These are phyloP conservation scores for Zizania latifolia DNA, from an alignment of 176 grass and related monocot species.

Conservation along the genomic window DNA sequence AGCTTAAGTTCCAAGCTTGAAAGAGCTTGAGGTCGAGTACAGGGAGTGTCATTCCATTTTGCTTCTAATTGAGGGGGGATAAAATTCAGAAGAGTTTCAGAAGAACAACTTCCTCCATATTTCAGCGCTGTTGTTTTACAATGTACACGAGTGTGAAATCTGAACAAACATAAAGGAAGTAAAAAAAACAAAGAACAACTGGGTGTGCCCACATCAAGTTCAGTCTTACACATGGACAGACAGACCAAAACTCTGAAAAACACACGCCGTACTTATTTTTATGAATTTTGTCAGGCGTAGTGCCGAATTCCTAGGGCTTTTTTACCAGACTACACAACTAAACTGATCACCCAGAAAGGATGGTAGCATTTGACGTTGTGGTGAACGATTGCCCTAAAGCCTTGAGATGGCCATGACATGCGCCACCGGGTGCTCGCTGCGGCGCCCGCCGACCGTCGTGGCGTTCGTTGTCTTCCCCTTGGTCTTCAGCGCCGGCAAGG, in stretches of 20 bases:
- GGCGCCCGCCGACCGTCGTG: constrained; percentile 11
- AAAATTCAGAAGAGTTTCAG: too few relatives aligned
- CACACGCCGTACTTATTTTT: constrained; percentile 33
- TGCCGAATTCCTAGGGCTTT: constrained; percentile 10
- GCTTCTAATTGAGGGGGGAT: too few relatives aligned
- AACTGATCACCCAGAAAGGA: background rate
- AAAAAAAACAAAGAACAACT: background rate
- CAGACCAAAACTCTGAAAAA: background rate
- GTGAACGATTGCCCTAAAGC: constrained; percentile 42
- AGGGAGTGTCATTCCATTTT: too few relatives aligned
- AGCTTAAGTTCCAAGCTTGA: too few relatives aligned
- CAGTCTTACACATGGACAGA: background rate
- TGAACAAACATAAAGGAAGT: background rate
- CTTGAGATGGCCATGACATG: constrained; percentile 49
- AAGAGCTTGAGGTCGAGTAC: too few relatives aligned
- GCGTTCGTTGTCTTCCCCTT: constrained; percentile 25
- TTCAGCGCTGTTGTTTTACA: constrained; percentile 15
- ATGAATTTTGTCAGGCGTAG: constrained; percentile 8
- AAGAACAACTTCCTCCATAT: background rate
- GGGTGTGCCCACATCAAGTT: background rate
- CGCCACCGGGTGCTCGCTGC: constrained; percentile 28
- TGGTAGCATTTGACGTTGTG: background rate
- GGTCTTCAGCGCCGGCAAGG: constrained; percentile 15
- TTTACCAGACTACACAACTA: background rate
- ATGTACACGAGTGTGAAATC: background rate